Base-by-base conservation (phyloP, 768 basidiomycete genomes). In the Pisolithus tinctorius region DNA sequence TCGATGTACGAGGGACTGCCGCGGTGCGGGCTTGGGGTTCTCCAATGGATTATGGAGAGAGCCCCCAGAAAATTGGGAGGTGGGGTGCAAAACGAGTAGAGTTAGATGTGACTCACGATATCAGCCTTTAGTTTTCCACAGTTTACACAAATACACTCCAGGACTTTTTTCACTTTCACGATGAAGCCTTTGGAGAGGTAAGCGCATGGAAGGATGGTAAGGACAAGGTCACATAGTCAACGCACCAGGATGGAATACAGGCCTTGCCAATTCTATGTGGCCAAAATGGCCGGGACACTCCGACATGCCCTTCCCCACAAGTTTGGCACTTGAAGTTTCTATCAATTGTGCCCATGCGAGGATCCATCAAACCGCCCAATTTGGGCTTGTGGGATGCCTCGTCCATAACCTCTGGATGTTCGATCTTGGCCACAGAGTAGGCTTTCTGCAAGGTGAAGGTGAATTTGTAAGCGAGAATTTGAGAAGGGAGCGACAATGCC, bases 251-350 rank as follows among this genome's bases (percentile, higher is more conserved):
- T 98, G 95, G 64, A 93, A 98, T 31, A 96, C 92, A n/a, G 95
- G 93, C 60, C 93, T 78, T 41, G 92, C 92, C 63, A 99, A 74
- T 72, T 99, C 96, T 63, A 99, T 92, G 68, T 98, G 94, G 50
- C 96, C 96, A 74, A 99, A 99, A 69, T 98, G 96, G 47, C 96
- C 96, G 26, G 96, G 94, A 74, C 96, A 99, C 68, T 98, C 96
- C 16, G 93, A 86, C 94, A 98, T 97, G n/a, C 94, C n/a, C 95
- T 78, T 99, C 96, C 58, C 93, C 94, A 69, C 96, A 98, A 27
- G 96, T 98, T 75, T 97, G 93, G 68, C 96, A 99, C 75, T 98
- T 98, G 74, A 95, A 94, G 68, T 94, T 93, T 59, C 93, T 79
- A 75, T 94, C 93, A 61, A 94, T 95, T 27, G 93, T 99, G 37